Evolutionary conservation across 192 early-diverging fungal genomes (phyloP).

Genomic region (Backusella australiensis): DNA sequence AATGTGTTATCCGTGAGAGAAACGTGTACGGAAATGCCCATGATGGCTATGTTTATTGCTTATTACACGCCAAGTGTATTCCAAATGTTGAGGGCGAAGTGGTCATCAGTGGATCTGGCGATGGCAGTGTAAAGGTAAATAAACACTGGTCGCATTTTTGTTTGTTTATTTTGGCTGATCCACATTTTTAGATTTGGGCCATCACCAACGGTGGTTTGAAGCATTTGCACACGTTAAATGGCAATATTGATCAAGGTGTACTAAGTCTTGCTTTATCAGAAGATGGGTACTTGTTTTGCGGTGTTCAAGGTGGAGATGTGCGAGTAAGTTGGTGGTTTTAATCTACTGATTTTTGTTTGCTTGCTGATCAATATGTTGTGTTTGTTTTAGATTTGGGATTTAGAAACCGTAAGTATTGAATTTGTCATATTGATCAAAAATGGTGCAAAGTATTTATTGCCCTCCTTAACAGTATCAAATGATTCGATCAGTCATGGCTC

Average conservation of each 20-base stretch:
- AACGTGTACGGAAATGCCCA: conserved; percentile 62
- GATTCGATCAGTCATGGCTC: conserved; percentile 55
- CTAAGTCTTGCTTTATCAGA: conserved; percentile 62
- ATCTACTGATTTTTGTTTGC: neutral
- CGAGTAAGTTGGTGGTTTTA: conserved; percentile 33
- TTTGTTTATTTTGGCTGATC: neutral
- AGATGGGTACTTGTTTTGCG: conserved; percentile 70
- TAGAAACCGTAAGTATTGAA: conserved; percentile 54
- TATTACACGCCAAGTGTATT: conserved; percentile 48
- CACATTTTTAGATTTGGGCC: conserved; percentile 28
- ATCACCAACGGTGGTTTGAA: conserved; percentile 25
- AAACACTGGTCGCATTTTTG: neutral
- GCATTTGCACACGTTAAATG: conserved; percentile 29
- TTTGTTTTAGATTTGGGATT: conserved; percentile 59
- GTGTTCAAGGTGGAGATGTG: conserved; percentile 71
- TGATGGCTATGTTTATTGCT: conserved; percentile 71
- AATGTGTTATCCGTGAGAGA: conserved; percentile 58
- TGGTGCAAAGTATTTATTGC: conserved; percentile 12
- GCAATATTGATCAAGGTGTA: conserved; percentile 49
- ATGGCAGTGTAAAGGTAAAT: conserved; percentile 64
- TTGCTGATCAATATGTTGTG: neutral
- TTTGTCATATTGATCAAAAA: conserved; percentile 35
- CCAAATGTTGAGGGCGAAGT: conserved; percentile 53
- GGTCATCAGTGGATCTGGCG: conserved; percentile 60
- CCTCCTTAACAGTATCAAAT: conserved; percentile 34